Evolutionary conservation across 1,284 basidiomycete species (phyloP), one percentile per base, ranked within the genome.

Genomic region (Rhizoctonia solani): DNA sequence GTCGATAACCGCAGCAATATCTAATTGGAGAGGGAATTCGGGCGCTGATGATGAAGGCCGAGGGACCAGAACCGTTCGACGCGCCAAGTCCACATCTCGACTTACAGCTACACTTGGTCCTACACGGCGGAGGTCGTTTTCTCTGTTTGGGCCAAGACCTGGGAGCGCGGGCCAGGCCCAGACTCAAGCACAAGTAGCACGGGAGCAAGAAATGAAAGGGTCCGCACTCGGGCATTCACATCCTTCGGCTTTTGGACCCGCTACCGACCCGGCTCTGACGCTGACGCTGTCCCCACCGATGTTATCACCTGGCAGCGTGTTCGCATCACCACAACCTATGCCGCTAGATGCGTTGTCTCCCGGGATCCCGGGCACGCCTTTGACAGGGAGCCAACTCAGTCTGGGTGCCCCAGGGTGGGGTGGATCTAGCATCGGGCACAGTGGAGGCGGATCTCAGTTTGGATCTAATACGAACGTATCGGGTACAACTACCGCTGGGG

Each of bases 141-240:
- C 63, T 6, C 16, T 66, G 30, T 66, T 66, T n/a, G 63, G 63
- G 4, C 63, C 34, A 5, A 50, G 63, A 14, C 63, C 63, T 39
- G 53, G 52, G 19, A 66, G 63, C 42, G 63, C 63, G 6, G 63
- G 63, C 4, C 63, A 66, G 37, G 50, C 52, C n/a, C 58, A 63
- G 34, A 63, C 58, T 2, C 56, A 49, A 37, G 27, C 44, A 19
- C 59, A 65, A 44, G 41, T 49, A 9, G 19, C 53, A 23, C 30
- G 53, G 14, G 53, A 54, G 34, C 53, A 21, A 23, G 46, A 27
- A 11, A 49, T 34, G 32, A 34, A 34, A 11, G 32, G 32, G 32
- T 61, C 56, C n/a, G 46, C 46, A 25, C 56, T 50, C 9, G 56
- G 56, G 3, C 56, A 61, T 34, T 49, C 46, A 8, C 56, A 61